Conservation (phyloP, 176 grass and related monocot genomes). For the Dendrocalamus sinicus region DNA sequence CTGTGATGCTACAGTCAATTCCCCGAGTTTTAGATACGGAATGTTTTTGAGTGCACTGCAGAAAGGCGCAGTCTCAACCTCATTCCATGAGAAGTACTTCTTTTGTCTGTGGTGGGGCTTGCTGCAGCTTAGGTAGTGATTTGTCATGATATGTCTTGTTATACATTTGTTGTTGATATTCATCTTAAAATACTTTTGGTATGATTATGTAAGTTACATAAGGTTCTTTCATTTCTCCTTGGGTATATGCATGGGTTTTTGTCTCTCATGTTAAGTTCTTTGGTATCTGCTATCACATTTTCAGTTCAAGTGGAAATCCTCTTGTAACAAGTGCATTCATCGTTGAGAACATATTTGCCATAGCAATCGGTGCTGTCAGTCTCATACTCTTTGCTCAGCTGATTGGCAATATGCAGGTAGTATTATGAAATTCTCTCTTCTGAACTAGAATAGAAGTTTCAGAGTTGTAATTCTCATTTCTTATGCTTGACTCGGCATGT, state of each 20-base stretch:
- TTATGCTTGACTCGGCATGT: too few relatives aligned
- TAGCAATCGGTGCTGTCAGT: slow-evolving; percentile 77
- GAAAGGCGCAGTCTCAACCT: slow-evolving; percentile 46
- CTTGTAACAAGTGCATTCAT: slow-evolving; percentile 64
- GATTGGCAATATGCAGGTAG: slow-evolving; percentile 93
- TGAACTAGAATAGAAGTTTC: not conserved
- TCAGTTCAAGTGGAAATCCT: slow-evolving; percentile 85
- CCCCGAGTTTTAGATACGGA: slow-evolving; percentile 25
- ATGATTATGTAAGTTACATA: not conserved
- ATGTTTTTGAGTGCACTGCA: slow-evolving; percentile 50
- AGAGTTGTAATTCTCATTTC: too few relatives aligned
- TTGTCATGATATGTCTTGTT: not conserved
- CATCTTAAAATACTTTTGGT: not conserved
- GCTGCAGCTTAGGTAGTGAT: slow-evolving; percentile 74
- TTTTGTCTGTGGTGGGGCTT: slow-evolving; percentile 94
- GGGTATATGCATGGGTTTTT: not conserved
- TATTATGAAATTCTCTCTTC: not conserved
- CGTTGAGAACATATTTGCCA: slow-evolving; percentile 67
- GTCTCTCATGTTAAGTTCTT: slow-evolving; percentile 19
- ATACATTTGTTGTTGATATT: not conserved
- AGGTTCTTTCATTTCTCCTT: not conserved
- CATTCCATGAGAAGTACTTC: slow-evolving; percentile 76
- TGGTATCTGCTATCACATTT: slow-evolving; percentile 24
- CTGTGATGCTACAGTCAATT: slow-evolving; percentile 24
- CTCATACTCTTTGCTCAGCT: slow-evolving; percentile 87